phyloP scores from a whole-genome alignment of 2,329 filamentous ascomycete genomes.

The Botrytis fabae region DNA sequence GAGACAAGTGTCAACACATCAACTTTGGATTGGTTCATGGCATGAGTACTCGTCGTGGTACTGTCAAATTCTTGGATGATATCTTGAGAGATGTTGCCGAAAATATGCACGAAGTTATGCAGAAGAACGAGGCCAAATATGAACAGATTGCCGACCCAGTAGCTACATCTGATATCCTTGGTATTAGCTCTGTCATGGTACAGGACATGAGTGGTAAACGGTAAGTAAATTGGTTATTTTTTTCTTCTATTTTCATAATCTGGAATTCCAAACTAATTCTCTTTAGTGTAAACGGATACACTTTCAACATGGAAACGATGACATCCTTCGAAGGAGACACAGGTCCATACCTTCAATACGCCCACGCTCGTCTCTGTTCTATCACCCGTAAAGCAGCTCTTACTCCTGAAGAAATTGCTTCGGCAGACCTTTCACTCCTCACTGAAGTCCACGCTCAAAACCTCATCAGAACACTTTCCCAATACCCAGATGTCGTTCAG shows the following conservation, averaged over 20 bases:
- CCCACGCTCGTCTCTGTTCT: conserved; percentile 69
- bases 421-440: conserved; percentile 67
- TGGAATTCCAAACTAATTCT: conserved; percentile 13
- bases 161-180: conserved; percentile 79
- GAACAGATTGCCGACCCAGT: conserved; percentile 82
- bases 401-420: conserved; percentile 56
- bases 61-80: conserved; percentile 71
- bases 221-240: conserved; percentile 46
- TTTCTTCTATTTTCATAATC: neutral
- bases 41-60: conserved; percentile 71
- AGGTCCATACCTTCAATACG: conserved; percentile 82
- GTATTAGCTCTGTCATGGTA: conserved; percentile 95
- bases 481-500: conserved; percentile 82
- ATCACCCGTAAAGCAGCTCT: conserved; percentile 60
- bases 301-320: conserved; percentile 80
- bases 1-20: conserved; percentile 68
- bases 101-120: conserved; percentile 98
- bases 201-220: conserved; percentile 97
- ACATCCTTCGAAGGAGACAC: conserved; percentile 83
- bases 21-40: conserved; percentile 73
- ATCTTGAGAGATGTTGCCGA: conserved; percentile 80
- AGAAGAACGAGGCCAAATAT: conserved; percentile 87
- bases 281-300: conserved; percentile 61
- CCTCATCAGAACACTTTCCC: conserved; percentile 72
- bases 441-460: conserved; percentile 71